Evolutionary conservation across 306 rosid species (phyloP), one percentile per base, ranked within the genome.

Genomic region (Ormosia emarginata): DNA sequence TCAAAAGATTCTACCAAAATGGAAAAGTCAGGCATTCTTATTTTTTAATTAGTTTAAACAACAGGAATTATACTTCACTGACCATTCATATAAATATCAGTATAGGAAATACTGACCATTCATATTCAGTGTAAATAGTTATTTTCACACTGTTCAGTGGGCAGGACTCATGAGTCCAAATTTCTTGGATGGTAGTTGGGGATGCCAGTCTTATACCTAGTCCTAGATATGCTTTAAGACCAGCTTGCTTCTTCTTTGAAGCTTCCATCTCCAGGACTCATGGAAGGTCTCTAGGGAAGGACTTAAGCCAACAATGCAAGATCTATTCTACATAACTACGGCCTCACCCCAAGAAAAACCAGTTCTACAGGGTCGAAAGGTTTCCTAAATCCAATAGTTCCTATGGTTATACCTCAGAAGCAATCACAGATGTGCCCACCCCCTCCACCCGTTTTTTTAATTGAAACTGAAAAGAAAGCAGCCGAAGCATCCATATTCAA

Each of bases 391-490:
- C 56, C 44, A 3, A 32, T 24, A 46, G 88, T 39, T 63, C 75
- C 34, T 24, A 29, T 70, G 53, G 30, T 15, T 84, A 88, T 92
- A 67, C 33, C 29, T 87, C 55, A 64, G 84, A 72, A 81, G 85
- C 74, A 53, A 33, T 13, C 36, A 79, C 74, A 81, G 57, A 39
- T 57, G 3, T 33, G 12, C 4, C 13, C 40, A 91, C 77, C 13
- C 52, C 62, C 24, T 39, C 71, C 67, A 0, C 33, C 62, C 71
- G 39, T 43, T 50, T 49, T 24, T 36, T 64, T 59, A 49, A 41
- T n/a, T 43, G 43, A 77, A 76, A 56, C 46, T 0, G 5, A 34
- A 81, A 52, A 44, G 39, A 79, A 62, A 64, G 12, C 49, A 15
- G 18, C 11, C 8, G 34, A 82, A 4, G 37, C 71, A 78, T 49